These are phyloP conservation scores for Triticum aestivum DNA, from an alignment of 176 grass and related monocot species.

Conservation along the genomic window IWGSC_CS_RefSeq_v2.1 NC_057798.1:618131687-618132186, in stretches of 20 bases:
- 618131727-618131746: slow-evolving; percentile 85
- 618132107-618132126: background rate
- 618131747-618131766: slow-evolving; percentile 66
- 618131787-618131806: slow-evolving; percentile 77
- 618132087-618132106: slow-evolving; percentile 83
- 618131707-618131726: slow-evolving; percentile 82
- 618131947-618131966: background rate
- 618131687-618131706: slow-evolving; percentile 44
- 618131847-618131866: slow-evolving; percentile 72
- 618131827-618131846: slow-evolving; percentile 58
- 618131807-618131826: slow-evolving; percentile 75
- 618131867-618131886: slow-evolving; percentile 78
- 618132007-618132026: slow-evolving; percentile 90
- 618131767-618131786: slow-evolving; percentile 81
- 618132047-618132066: slow-evolving; percentile 62
- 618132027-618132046: slow-evolving; percentile 84
- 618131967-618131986: slow-evolving; percentile 66
- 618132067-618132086: slow-evolving; percentile 67
- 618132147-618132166: slow-evolving; percentile 7
- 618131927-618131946: background rate
- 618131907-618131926: background rate
- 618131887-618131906: slow-evolving; percentile 64
- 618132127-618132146: background rate
- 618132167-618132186: slow-evolving; percentile 63
- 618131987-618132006: slow-evolving; percentile 77